phyloP scores from a whole-genome alignment of 768 basidiomycete species.

The Kwoniella europaea region DNA sequence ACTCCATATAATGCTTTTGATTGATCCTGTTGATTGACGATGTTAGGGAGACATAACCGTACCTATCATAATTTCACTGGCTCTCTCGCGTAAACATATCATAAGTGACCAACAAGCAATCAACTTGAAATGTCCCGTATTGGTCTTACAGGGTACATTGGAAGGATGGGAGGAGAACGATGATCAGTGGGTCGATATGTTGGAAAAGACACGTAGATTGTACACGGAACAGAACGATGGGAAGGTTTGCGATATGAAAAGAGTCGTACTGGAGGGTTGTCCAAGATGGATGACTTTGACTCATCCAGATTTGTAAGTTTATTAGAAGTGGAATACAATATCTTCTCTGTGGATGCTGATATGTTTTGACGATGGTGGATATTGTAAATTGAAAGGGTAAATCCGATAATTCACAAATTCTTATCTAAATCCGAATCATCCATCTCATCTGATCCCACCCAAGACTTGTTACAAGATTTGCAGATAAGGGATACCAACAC shows the following conservation, averaged over 20 bases:
- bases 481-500: too few relatives aligned
- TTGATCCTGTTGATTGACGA: neutral
- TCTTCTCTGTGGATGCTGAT: too few relatives aligned
- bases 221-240: neutral
- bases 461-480: neutral
- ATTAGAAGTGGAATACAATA: neutral
- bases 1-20: too few relatives aligned
- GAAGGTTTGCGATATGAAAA: neutral
- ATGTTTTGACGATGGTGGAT: too few relatives aligned
- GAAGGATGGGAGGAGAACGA: constrained; percentile 19
- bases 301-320: constrained; percentile 15
- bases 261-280: constrained; percentile 9
- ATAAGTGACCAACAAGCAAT: neutral
- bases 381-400: constrained; percentile 2
- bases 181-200: constrained; percentile 8
- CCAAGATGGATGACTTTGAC: constrained; percentile 28
- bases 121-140: neutral
- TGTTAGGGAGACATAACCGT: constrained; percentile 2
- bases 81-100: constrained; percentile 3
- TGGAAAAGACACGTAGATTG: neutral
- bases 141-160: constrained; percentile 9
- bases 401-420: constrained; percentile 19
- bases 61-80: neutral
- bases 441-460: too few relatives aligned
- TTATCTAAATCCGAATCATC: neutral